phyloP scores from a whole-genome alignment of 2,329 filamentous ascomycete genomes.

The Didymella arachidicola region DNA sequence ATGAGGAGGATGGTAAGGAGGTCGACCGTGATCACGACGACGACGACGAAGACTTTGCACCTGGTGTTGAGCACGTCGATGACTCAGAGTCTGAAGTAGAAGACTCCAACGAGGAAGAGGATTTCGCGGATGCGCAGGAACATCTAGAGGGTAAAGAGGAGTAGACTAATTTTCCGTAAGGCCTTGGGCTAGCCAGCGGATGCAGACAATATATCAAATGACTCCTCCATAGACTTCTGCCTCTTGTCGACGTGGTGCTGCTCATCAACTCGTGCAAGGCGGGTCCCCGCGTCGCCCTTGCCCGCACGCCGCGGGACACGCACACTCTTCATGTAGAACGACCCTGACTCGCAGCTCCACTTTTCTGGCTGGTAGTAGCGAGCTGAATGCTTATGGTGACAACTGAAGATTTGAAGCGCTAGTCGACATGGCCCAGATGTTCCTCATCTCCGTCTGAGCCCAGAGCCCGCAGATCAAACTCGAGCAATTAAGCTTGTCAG shows the following conservation, averaged over 20 bases:
- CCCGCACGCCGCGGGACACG: too few species aligned
- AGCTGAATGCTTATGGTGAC: neutral
- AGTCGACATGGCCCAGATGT: neutral
- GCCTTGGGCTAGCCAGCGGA: neutral
- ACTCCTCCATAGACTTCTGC: neutral
- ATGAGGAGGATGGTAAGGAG: constrained; percentile 14
- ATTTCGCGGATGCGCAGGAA: constrained; percentile 18
- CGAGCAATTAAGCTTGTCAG: neutral
- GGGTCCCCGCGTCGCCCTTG: too few species aligned
- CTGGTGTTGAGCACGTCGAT: constrained; percentile 23
- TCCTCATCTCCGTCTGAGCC: neutral
- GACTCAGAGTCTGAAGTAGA: constrained; percentile 26
- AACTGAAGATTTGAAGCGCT: neutral
- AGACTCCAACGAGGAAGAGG: constrained; percentile 19
- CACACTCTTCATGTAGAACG: too few species aligned
- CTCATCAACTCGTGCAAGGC: too few species aligned
- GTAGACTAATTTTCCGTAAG: neutral
- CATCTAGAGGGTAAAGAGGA: neutral
- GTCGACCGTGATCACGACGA: constrained; percentile 24
- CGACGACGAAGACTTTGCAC: constrained; percentile 27
- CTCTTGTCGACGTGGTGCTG: too few species aligned
- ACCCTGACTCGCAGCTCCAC: too few species aligned
- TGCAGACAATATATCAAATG: neutral
- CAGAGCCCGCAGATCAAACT: neutral
- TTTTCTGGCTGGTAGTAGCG: too few species aligned